Base-by-base conservation (phyloP, 2,329 filamentous ascomycete species). In the Pyrenophora seminiperda region DNA sequence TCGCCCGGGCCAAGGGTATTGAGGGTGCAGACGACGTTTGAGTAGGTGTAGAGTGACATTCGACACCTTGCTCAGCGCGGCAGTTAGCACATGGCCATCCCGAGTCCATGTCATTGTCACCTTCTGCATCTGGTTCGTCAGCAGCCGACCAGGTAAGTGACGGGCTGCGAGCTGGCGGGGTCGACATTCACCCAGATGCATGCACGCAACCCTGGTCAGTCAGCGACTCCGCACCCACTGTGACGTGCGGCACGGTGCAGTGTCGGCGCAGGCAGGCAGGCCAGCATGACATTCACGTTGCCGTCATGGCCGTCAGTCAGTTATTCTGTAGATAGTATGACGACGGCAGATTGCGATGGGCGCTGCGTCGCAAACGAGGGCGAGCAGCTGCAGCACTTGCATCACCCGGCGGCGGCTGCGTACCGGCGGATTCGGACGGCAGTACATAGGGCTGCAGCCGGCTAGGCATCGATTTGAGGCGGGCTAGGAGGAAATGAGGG, bases 41-140 rank as follows among this genome's bases (percentile, higher is more conserved):
- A n/a, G n/a, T n/a, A n/a, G n/a, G n/a, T 18, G 14, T 19, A 43
- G 27, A 27, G 24, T 27, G 24, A 27, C 24, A 27, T 27, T 27
- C 24, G 24, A 27, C 24, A 2, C 24, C 4, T 27, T 3, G 9
- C 24, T 2, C 24, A 27, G 13, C 7, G 10, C 24, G 24, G 24
- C 24, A 34, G 39, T 34, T 41, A 33, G 56, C 32, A 48, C 46
- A 36, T 32, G 14, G 9, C 18, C 36, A 53, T 48, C 37, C 44
- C 54, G 47, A 34, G 48, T 41, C 49, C 52, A 54, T 58, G 51
- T 32, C 36, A 53, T 50, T 64, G 63, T 60, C 61, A 68, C 67
- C 67, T 68, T 70, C 65, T 68, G 31, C 19, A 55, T 67, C 38
- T 50, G 59, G 54, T 47, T 52, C 46, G 42, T 30, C 42, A 37